Evolutionary conservation across 768 basidiomycete genomes (phyloP).

Genomic region (Phanerochaete sordida): DNA sequence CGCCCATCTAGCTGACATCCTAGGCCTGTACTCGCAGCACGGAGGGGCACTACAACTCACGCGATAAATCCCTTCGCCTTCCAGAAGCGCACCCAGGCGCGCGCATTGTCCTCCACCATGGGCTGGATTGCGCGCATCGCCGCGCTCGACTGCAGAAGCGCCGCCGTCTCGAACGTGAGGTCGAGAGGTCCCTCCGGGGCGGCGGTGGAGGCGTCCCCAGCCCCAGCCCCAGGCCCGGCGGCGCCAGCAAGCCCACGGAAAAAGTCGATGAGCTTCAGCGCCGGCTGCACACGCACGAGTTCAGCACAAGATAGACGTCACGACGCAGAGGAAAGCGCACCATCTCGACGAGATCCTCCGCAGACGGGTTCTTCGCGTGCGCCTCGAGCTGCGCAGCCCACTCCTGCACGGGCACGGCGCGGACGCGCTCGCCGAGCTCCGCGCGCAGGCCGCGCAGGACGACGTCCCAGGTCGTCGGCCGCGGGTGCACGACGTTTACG

Average conservation of each 20-base stretch:
- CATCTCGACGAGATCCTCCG: not conserved
- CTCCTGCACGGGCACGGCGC: not conserved
- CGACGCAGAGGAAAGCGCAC: not conserved
- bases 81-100: slow-evolving; percentile 4
- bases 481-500: slow-evolving; percentile 10
- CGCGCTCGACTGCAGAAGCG: not conserved
- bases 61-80: not conserved
- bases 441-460: not conserved
- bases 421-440: not conserved
- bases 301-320: not conserved
- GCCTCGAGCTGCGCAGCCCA: slow-evolving; percentile 5
- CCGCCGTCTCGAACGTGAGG: not conserved
- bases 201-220: not conserved
- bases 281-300: not conserved
- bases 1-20: no score
- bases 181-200: not conserved
- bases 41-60: no score
- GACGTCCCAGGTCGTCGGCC: not conserved
- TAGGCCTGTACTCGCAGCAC: no score
- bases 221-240: not conserved
- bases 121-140: not conserved
- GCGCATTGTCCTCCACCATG: not conserved
- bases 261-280: slow-evolving; percentile 9
- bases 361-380: not conserved
- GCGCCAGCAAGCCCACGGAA: not conserved